phyloP scores from a whole-genome alignment of 345 rosid species.

The Anastatica hierochuntica region DNA sequence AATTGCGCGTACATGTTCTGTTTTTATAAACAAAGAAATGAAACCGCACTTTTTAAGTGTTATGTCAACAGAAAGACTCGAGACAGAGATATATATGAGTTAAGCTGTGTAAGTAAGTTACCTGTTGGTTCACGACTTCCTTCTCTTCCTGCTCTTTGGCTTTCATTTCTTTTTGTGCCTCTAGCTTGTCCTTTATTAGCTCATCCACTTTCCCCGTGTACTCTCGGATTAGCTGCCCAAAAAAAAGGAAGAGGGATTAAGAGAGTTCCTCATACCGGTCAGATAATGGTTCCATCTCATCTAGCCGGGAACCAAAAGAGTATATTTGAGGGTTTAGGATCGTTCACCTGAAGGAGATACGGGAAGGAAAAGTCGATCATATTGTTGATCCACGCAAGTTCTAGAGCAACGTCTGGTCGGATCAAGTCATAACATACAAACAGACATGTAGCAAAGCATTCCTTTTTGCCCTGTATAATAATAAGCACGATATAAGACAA shows the following conservation, averaged over 20 bases:
- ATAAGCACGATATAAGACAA: neutral
- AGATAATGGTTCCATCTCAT: neutral
- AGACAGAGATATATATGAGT: neutral
- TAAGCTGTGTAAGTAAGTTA: conserved; percentile 15
- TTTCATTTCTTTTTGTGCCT: conserved; percentile 53
- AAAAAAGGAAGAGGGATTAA: neutral
- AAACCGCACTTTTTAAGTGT: neutral
- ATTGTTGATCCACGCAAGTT: conserved; percentile 31
- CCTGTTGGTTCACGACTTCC: conserved; percentile 80
- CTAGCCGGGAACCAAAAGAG: too few relatives aligned
- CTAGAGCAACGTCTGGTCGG: too few relatives aligned
- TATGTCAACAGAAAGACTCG: neutral
- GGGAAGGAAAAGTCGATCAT: too few relatives aligned
- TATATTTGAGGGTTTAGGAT: too few relatives aligned
- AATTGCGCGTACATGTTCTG: conserved; percentile 95
- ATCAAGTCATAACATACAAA: too few relatives aligned
- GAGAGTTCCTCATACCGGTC: neutral
- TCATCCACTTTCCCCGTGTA: conserved; percentile 76
- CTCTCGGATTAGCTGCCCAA: conserved; percentile 77
- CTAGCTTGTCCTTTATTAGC: conserved; percentile 65
- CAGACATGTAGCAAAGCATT: too few relatives aligned
- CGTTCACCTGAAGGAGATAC: too few relatives aligned
- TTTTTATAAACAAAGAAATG: neutral
- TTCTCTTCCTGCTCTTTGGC: conserved; percentile 70
- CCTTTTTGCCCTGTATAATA: too few relatives aligned